A percentile compares a stretch with the other conserved stretches of the same genome.
Conservation (phyloP, 1,139 yeast species). For the Lizanozyma gosingica region DNA sequence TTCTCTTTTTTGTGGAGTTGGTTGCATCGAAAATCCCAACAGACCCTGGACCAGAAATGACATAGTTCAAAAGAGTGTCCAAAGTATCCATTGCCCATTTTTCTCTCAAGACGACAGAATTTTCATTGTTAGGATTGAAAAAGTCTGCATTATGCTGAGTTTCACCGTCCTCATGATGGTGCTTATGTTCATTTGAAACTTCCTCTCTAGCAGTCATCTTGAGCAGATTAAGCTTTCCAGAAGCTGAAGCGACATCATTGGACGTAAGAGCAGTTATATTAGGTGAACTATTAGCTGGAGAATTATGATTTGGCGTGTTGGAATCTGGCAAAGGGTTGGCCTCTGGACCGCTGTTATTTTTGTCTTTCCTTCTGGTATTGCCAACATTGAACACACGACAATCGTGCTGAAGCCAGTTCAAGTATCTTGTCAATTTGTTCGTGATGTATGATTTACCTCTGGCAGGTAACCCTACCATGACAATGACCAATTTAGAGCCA, state of each 20-base stretch:
- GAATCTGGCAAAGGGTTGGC: conserved; percentile 61
- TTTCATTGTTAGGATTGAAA: conserved; percentile 71
- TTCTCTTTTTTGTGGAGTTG: conserved; percentile 71
- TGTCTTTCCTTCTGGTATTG: conserved; percentile 72
- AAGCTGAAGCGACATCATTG: conserved; percentile 8
- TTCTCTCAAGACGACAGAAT: conserved; percentile 64
- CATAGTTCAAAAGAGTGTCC: conserved; percentile 73
- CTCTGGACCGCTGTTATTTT: conserved; percentile 61
- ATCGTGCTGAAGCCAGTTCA: conserved; percentile 89
- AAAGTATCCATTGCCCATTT: conserved; percentile 96
- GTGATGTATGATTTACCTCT: conserved; percentile 90
- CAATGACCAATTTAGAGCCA: conserved; percentile 80
- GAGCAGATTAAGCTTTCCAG: conserved; percentile 3
- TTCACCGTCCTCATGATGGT: conserved; percentile 5
- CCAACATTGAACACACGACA: conserved; percentile 91
- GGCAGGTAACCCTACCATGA: conserved; percentile 92
- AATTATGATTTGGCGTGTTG: conserved; percentile 27
- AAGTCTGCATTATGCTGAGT: conserved; percentile 65
- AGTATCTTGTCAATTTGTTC: conserved; percentile 75
- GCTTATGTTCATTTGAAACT: conserved; percentile 2
- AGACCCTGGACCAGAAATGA: conserved; percentile 72
- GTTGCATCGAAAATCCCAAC: conserved; percentile 97
- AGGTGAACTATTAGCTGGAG: background rate
- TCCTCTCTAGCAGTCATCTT: conserved; percentile 7
- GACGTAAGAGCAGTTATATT: conserved; percentile 3